Base-by-base conservation (phyloP, 2,329 filamentous ascomycete genomes). In the Fusarium sarcochroum region DNA sequence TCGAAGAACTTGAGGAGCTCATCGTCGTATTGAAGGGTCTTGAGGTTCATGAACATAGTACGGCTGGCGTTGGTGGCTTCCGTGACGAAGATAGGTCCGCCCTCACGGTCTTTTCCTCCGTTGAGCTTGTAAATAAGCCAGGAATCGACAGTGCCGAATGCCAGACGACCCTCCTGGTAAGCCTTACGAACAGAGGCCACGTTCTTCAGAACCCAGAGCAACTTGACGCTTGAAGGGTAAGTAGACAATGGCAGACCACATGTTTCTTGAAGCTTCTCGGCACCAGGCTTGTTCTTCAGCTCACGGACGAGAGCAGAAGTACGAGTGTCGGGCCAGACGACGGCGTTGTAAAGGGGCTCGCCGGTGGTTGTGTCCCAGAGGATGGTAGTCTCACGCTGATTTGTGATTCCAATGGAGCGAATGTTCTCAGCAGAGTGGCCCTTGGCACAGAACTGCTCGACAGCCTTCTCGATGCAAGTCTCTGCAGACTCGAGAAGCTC, bases 11-110 rank as follows among this genome's bases (percentile, higher is more conserved):
- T 81, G 25, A 97, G 82, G 25, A 97, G 85, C 40, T 85, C 85
- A 58, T 93, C 89, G 76, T 95, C 93, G 79, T 97, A 97, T 73
- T 94, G 79, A 61, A 93, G 85, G 13, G 90, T 94, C 72, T 89
- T 86, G 54, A 97, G 85, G 80, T 97, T 93, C 91, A 97, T 94
- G 80, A 97, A 96, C 93, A 97, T 97, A 63, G 94, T 97, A 75
- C 94, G 86, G 53, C 92, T 95, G 20, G 94, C 94, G 77, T 97
- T 97, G 63, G 92, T 93, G 47, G 91, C 89, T 78, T 97, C 94
- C 0, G 94, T 96, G 59, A 97, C 93, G 76, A 93, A 90, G 42
- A 94, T 80, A 48, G 89, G 86, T 17, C 74, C 75, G n/a, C 71
- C 76, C 57, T 82, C 81, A 51, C 86, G 88, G 61, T 88, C 84